phyloP scores from a whole-genome alignment of 2,329 filamentous ascomycete species.

The Xenoacremonium recifei region DNA sequence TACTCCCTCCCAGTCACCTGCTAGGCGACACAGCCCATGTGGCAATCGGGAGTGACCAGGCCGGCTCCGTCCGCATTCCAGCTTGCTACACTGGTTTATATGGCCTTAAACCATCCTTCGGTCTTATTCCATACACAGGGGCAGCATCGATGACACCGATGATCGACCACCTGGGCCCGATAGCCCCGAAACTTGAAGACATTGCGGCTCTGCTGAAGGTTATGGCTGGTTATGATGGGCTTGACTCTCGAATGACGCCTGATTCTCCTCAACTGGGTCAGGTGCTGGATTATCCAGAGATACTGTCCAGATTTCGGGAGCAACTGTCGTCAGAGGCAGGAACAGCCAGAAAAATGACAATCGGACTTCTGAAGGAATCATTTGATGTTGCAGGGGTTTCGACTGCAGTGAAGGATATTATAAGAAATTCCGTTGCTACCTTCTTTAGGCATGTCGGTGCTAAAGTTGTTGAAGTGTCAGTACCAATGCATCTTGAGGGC shows the following conservation, averaged over 20 bases:
- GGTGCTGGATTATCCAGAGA: slow-evolving; percentile 33
- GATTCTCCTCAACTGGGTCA: slow-evolving; percentile 34
- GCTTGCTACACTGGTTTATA: slow-evolving; percentile 30
- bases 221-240: slow-evolving; percentile 43
- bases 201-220: slow-evolving; percentile 29
- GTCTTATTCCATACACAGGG: slow-evolving; percentile 44
- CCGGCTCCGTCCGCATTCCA: slow-evolving; percentile 31
- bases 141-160: slow-evolving; percentile 37
- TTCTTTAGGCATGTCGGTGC: slow-evolving; percentile 40
- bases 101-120: slow-evolving; percentile 39
- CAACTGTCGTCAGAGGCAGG: slow-evolving; percentile 7
- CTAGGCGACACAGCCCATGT: slow-evolving; percentile 20
- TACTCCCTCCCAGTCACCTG: background rate
- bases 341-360: slow-evolving; percentile 29
- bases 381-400: slow-evolving; percentile 39
- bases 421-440: slow-evolving; percentile 31
- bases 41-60: slow-evolving; percentile 31
- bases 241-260: slow-evolving; percentile 41
- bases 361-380: slow-evolving; percentile 46
- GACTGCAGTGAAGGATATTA: slow-evolving; percentile 36
- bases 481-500: slow-evolving; percentile 47
- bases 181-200: slow-evolving; percentile 39
- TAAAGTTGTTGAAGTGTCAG: slow-evolving; percentile 41
- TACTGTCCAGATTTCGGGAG: slow-evolving; percentile 13
- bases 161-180: slow-evolving; percentile 45